A percentile compares a stretch with the other conserved stretches of the same genome.
These are phyloP conservation scores for Cyberlindnera misumaiensis DNA, from an alignment of 805 yeast species.

Conservation along the genomic window DNA sequence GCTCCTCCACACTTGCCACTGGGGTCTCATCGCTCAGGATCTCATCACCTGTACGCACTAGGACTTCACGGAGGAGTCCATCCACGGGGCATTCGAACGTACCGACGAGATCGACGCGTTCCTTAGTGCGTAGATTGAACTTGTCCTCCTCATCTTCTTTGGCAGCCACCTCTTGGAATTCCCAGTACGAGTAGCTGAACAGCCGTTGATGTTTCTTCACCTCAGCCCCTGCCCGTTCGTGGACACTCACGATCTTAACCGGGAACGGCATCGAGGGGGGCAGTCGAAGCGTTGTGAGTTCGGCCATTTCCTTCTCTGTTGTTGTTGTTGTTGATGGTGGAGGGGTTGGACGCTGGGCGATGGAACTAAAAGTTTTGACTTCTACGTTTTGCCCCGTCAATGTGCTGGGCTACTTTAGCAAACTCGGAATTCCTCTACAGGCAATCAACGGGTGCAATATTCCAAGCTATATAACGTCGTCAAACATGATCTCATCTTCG, in stretches of 20 bases:
- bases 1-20: conserved; percentile 60
- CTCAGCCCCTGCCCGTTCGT: conserved; percentile 24
- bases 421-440: too few species aligned
- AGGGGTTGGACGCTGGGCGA: too few species aligned
- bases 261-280: conserved; percentile 31
- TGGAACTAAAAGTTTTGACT: too few species aligned
- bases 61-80: conserved; percentile 52
- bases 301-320: conserved; percentile 8
- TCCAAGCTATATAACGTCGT: conserved; percentile 5
- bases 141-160: conserved; percentile 17
- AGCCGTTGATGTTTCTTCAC: conserved; percentile 32
- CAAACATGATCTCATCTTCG: conserved; percentile 8
- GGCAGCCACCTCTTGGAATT: conserved; percentile 28
- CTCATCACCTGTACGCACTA: conserved; percentile 52
- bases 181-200: conserved; percentile 40
- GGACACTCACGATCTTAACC: conserved; percentile 30
- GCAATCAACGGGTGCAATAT: too few species aligned
- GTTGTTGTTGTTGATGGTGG: too few species aligned
- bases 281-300: conserved; percentile 17
- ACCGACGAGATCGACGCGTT: conserved; percentile 61
- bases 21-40: conserved; percentile 39
- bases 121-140: conserved; percentile 23
- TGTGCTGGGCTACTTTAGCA: too few species aligned
- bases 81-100: conserved; percentile 79
- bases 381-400: too few species aligned